Conservation (phyloP, 208 protist genomes). For the Naegleria fowleri region DNA sequence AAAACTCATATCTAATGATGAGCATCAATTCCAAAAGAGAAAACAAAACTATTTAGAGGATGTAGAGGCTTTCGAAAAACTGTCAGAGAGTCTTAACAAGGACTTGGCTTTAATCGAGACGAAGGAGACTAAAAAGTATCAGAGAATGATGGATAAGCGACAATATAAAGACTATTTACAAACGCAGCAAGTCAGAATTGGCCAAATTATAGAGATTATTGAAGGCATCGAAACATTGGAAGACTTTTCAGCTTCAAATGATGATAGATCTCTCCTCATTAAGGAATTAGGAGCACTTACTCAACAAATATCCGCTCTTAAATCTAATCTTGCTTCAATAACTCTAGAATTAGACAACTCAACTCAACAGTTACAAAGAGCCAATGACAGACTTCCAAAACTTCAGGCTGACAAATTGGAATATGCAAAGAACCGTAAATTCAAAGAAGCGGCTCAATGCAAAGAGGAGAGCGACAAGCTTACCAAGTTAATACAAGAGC, state of each 20-base stretch:
- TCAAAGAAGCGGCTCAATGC: neutral
- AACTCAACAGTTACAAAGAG: neutral
- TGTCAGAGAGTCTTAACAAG: neutral
- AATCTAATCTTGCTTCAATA: neutral
- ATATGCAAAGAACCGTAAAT: neutral
- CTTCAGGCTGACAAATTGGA: neutral
- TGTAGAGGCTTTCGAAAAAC: neutral
- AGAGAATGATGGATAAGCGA: neutral
- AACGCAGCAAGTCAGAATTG: neutral
- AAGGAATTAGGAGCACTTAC: neutral
- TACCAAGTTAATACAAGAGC: neutral
- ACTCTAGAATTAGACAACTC: neutral
- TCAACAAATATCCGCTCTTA: neutral
- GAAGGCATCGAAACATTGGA: neutral
- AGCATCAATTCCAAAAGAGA: conserved; percentile 5
- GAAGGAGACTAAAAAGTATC: neutral
- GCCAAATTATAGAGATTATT: neutral
- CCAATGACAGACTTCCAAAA: neutral
- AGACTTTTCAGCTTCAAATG: neutral
- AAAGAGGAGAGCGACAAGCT: neutral
- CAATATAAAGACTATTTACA: neutral
- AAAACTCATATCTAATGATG: neutral
- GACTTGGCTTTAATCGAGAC: neutral
- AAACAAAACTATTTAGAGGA: neutral
- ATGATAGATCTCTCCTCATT: neutral